phyloP scores from a whole-genome alignment of 2,329 filamentous ascomycete species.

The Aureobasidium pullulans region DNA sequence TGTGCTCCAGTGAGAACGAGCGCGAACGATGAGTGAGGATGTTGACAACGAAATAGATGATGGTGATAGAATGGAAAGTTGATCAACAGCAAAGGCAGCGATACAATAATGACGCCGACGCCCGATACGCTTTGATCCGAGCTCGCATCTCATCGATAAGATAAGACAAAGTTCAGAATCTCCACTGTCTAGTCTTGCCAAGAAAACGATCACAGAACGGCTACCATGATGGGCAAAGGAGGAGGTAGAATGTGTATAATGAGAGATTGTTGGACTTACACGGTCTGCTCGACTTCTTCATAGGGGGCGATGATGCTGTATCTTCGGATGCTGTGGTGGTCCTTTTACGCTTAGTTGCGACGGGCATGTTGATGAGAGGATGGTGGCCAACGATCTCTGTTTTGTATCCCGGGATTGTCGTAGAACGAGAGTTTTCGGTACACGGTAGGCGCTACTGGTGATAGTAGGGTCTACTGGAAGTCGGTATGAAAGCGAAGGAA shows the following conservation, averaged over 20 bases:
- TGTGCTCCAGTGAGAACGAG: neutral
- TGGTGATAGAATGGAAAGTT: neutral
- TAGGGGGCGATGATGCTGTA: neutral
- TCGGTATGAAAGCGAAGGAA: too few species aligned
- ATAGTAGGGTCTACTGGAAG: too few species aligned
- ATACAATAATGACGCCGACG: neutral
- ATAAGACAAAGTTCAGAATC: neutral
- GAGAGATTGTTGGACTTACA: neutral
- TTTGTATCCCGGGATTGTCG: neutral
- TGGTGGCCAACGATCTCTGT: neutral
- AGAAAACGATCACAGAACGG: neutral
- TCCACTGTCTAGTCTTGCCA: neutral
- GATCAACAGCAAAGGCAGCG: conserved; percentile 1
- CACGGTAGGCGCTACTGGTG: too few species aligned
- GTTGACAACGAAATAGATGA: neutral
- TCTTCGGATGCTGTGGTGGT: neutral
- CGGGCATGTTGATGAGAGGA: neutral
- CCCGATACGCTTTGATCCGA: conserved; percentile 5
- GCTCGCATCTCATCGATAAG: neutral
- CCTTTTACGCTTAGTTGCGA: neutral
- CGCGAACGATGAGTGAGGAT: neutral
- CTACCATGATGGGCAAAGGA: neutral
- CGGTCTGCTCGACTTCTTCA: neutral
- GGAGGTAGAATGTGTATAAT: neutral
- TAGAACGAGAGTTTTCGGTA: neutral